Base-by-base conservation (phyloP, 176 grass and related monocot species). In the Calamus simplicifolius region DNA sequence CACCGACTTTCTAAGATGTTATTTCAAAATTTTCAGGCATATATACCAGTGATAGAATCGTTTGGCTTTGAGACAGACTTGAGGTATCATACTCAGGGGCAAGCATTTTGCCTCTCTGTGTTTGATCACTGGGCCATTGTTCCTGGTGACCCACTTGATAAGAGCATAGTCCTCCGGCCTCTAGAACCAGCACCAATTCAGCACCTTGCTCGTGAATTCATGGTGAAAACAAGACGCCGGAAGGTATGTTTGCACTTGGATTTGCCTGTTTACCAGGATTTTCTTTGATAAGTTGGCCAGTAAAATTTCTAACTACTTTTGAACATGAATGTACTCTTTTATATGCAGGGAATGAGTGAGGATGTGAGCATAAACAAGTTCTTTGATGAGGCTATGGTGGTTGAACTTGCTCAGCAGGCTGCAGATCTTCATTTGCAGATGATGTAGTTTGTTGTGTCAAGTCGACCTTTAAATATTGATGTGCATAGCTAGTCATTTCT, bases 121-220 rank as follows among this genome's bases (percentile, higher is more conserved):
- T 98, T 98, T 57, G 93, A 98, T 73, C 93, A 98, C 73, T 98
- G 88, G 93, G 87, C 93, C 57, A 92, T 98, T 62, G 93, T 98
- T 76, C 93, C 93, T 59, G 93, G 88, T 67, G 93, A 92, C 5
- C 93, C 93, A 56, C 80, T 98, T 62, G 93, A 98, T 70, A 98
- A 92, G 63, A 88, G 76, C 38, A 98, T 92, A 69, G 81, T 69
- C 29, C 84, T 98, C 48, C 75, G 87, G 6, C 93, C 93, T 48
- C 60, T 98, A 31, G 88, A 98, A 80, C 93, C 93, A 1, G 93
- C 93, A 18, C 88, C 87, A 5, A 88, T 43, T 43, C 87, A 91
- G 30, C 93, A 98, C 69, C 93, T 89, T 77, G 93, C 93, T 16
- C 87, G 93, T 68, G 93, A 92, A 53, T 98, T 98, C 59, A 98